Percentiles rank a stretch among this genome's conserved stretches.
Conservation (phyloP, 129 eudicot genomes). For the Helianthus tuberosus region DNA sequence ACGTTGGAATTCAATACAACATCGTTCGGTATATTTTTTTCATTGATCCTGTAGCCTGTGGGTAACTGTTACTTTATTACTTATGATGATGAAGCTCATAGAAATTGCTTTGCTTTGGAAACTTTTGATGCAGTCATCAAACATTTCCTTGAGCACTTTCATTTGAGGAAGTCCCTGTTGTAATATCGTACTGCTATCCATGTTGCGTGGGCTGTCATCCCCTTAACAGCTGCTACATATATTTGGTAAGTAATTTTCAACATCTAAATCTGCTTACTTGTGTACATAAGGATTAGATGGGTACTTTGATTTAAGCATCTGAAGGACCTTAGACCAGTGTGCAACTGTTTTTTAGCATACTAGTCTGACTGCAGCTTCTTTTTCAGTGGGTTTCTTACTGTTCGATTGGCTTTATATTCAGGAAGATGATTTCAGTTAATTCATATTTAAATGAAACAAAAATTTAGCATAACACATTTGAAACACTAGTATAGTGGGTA, state of each 20-base stretch:
- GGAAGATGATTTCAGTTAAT: too few species aligned
- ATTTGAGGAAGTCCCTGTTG: slow-evolving; percentile 74
- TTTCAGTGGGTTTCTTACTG: too few species aligned
- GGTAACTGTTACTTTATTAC: background rate
- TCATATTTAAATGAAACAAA: too few species aligned
- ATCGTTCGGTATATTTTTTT: too few species aligned
- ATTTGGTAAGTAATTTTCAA: background rate
- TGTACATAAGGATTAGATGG: slow-evolving; percentile 54
- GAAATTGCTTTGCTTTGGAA: slow-evolving; percentile 69
- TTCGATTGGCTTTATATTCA: too few species aligned
- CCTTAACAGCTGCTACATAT: slow-evolving; percentile 55
- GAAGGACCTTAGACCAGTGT: slow-evolving; percentile 75
- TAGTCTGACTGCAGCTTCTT: slow-evolving; percentile 68
- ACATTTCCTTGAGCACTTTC: slow-evolving; percentile 60
- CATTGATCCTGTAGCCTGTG: background rate
- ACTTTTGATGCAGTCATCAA: slow-evolving; percentile 78
- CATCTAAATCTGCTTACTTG: slow-evolving; percentile 41
- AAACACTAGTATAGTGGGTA: too few species aligned
- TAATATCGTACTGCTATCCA: slow-evolving; percentile 70
- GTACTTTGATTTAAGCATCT: slow-evolving; percentile 63
- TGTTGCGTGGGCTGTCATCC: slow-evolving; percentile 58
- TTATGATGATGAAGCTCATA: slow-evolving; percentile 35
- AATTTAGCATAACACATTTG: too few species aligned
- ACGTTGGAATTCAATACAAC: too few species aligned
- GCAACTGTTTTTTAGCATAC: slow-evolving; percentile 71